Evolutionary conservation across 202 grass and related monocot genomes (phyloP).

Genomic region (Alloteropsis angusta): DNA sequence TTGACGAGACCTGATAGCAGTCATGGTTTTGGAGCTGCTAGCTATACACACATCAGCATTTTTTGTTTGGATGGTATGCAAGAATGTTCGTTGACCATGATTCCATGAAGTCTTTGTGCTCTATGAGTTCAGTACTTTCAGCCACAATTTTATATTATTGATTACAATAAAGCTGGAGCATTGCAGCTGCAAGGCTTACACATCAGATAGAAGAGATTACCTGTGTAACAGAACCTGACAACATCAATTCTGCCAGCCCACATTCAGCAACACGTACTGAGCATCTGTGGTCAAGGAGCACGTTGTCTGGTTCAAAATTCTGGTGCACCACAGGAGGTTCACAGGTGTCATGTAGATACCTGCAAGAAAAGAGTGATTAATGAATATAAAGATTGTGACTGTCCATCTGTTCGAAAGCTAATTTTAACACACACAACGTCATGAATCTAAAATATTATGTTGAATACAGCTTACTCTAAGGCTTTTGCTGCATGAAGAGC

Average conservation of each 20-base stretch:
- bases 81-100: neutral
- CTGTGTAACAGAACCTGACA: constrained; percentile 40
- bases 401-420: neutral
- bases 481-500: constrained; percentile 71
- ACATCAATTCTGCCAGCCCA: constrained; percentile 39
- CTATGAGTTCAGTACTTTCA: neutral
- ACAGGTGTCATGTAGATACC: constrained; percentile 70
- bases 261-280: constrained; percentile 52
- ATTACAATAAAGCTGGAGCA: neutral
- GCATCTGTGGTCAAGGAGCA: constrained; percentile 46
- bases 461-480: constrained; percentile 65
- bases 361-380: constrained; percentile 23
- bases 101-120: neutral
- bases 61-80: neutral
- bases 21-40: constrained; percentile 1
- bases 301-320: constrained; percentile 57
- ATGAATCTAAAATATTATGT: constrained; percentile 1
- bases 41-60: constrained; percentile 1
- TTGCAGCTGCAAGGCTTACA: neutral
- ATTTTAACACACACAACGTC: constrained; percentile 15
- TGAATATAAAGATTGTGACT: neutral
- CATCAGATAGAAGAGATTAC: constrained; percentile 24
- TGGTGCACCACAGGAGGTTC: constrained; percentile 52
- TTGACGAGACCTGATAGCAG: neutral
- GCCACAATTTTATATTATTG: neutral